Conservation (phyloP, 139 green algal species). For the Edaphochlamys debaryana region DNA sequence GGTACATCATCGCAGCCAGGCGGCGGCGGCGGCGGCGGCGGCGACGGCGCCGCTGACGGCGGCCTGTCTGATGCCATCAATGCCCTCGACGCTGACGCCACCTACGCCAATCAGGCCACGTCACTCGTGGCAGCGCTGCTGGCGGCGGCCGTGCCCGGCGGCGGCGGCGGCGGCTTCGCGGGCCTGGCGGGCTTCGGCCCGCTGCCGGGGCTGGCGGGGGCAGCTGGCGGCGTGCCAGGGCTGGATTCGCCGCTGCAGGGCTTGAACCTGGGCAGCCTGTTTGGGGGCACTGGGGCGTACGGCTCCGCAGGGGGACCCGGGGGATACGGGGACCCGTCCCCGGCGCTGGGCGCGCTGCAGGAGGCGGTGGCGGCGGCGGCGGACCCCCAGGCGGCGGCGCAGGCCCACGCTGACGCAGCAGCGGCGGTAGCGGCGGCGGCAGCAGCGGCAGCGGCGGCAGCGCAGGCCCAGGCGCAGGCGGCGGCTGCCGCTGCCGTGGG, state of each 20-base stretch:
- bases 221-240: neutral
- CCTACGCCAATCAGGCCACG: neutral
- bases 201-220: neutral
- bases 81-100: too few relatives aligned
- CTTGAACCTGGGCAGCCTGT: neutral
- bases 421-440: neutral
- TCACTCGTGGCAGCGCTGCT: conserved; percentile 27
- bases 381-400: neutral
- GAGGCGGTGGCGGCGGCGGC: neutral
- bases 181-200: neutral
- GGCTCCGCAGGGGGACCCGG: too few relatives aligned
- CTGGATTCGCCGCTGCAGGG: too few relatives aligned
- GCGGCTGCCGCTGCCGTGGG: neutral
- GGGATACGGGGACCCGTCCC: too few relatives aligned
- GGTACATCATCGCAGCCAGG: too few relatives aligned
- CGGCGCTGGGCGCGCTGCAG: neutral
- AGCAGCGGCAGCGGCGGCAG: neutral
- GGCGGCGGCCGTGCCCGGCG: conserved; percentile 11
- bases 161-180: neutral
- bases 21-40: neutral
- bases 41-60: neutral
- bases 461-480: neutral
- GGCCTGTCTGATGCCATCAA: neutral
- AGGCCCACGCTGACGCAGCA: neutral
- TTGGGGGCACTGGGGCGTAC: too few relatives aligned